phyloP scores from a whole-genome alignment of 306 rosid genomes.

The Amphicarpaea edgeworthii region DNA sequence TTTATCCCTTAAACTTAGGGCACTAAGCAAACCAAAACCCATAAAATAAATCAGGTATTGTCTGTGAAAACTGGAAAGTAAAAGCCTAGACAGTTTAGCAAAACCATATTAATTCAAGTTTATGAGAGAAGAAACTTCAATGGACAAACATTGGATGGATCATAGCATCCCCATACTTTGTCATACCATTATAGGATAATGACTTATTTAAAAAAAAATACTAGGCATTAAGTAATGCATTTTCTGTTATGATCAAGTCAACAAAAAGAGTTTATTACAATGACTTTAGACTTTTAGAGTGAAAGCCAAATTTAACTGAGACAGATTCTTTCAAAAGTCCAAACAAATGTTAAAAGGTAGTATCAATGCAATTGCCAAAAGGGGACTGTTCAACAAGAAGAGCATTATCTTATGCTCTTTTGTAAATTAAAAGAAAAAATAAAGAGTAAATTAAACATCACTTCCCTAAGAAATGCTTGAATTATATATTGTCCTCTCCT shows the following conservation, averaged over 20 bases:
- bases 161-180: background rate
- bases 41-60: background rate
- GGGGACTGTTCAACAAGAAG: background rate
- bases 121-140: constrained; percentile 11
- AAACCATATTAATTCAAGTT: background rate
- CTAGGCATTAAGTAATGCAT: background rate
- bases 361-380: background rate
- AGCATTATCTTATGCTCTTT: background rate
- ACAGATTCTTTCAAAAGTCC: no score
- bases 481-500: background rate
- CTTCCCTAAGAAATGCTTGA: background rate
- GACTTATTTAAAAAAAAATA: background rate
- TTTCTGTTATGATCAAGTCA: background rate
- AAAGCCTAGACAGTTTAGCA: constrained; percentile 7
- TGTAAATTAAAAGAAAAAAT: background rate
- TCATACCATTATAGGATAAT: background rate
- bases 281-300: no score
- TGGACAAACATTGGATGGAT: constrained; percentile 18
- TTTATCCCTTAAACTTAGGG: background rate
- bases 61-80: constrained; percentile 7
- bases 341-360: background rate
- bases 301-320: background rate
- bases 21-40: constrained; percentile 4
- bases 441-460: background rate
- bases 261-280: background rate